Evolutionary conservation across 345 rosid species (phyloP).

Genomic region (Citrus trifoliata): DNA sequence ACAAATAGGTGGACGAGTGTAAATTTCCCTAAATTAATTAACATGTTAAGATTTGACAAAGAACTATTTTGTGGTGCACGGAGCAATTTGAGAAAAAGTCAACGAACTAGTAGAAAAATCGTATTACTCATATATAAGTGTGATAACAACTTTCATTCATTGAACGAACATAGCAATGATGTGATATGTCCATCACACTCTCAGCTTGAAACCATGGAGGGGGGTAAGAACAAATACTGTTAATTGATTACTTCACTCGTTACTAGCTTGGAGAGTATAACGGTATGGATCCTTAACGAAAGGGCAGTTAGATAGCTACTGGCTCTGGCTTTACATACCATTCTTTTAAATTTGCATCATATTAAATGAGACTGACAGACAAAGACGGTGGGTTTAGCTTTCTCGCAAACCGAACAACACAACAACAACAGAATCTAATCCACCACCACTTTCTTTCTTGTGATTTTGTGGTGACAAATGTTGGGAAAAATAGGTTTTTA

Average conservation of each 20-base stretch:
- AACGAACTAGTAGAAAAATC: too few relatives aligned
- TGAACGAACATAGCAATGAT: too few relatives aligned
- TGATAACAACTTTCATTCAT: too few relatives aligned
- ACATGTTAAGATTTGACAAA: too few relatives aligned
- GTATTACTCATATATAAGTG: too few relatives aligned
- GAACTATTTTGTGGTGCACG: too few relatives aligned
- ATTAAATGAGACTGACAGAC: conserved; percentile 17
- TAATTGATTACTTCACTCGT: background rate
- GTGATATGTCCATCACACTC: too few relatives aligned
- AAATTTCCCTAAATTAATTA: too few relatives aligned
- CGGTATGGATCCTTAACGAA: background rate
- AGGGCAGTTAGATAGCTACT: background rate
- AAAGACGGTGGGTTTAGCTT: conserved; percentile 7
- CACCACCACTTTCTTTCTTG: conserved; percentile 22
- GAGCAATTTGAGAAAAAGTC: too few relatives aligned
- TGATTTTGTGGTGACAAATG: conserved; percentile 11
- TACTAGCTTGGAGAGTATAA: background rate
- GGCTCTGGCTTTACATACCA: background rate
- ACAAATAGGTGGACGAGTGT: too few relatives aligned
- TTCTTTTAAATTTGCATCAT: conserved; percentile 1
- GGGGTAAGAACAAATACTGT: background rate
- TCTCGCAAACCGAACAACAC: conserved; percentile 26
- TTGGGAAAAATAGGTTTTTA: too few relatives aligned
- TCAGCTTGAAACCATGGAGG: too few relatives aligned
- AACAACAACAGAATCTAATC: conserved; percentile 25